Percentiles rank a stretch among this genome's conserved stretches.
These are phyloP conservation scores for Phytopythium montanum DNA, from an alignment of 352 stramenopile species.

Conservation along the genomic window DNA sequence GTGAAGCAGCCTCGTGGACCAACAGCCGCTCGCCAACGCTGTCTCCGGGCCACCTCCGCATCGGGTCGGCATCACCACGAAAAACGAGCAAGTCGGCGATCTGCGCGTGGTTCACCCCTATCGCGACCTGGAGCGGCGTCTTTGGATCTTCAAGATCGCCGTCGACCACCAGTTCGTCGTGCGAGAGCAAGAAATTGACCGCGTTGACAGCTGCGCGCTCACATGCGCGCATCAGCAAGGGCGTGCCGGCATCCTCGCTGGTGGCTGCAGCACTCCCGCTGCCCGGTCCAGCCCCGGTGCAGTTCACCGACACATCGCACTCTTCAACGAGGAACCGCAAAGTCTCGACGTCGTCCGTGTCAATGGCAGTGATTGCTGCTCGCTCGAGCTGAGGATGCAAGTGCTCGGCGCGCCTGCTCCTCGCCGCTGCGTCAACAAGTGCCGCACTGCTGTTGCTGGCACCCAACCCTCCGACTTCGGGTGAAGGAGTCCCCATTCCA, in stretches of 20 bases:
- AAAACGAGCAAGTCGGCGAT: constrained; percentile 3
- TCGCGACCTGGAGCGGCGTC: not conserved
- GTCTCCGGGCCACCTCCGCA: not conserved
- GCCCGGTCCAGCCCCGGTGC: constrained; percentile 12
- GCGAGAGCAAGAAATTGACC: constrained; percentile 23
- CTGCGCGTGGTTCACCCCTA: not conserved
- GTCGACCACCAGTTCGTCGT: constrained; percentile 13
- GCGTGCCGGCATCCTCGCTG: constrained; percentile 4
- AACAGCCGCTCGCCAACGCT: not conserved
- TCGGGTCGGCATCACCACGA: not conserved
- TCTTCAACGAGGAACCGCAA: constrained; percentile 37
- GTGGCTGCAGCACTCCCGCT: not conserved
- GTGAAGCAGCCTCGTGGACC: not conserved
- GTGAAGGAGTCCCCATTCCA: constrained; percentile 8
- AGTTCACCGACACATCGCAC: constrained; percentile 32
- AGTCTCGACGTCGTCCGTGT: constrained; percentile 17
- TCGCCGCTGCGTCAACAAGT: constrained; percentile 11
- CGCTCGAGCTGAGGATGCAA: constrained; percentile 38
- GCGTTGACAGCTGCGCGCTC: constrained; percentile 9
- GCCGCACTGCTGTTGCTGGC: constrained; percentile 8
- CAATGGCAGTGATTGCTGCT: constrained; percentile 21
- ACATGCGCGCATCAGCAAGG: constrained; percentile 31
- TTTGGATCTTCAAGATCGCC: not conserved
- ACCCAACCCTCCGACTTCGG: constrained; percentile 1
- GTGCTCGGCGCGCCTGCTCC: constrained; percentile 5